Percentiles rank a stretch among this genome's conserved stretches.
These are phyloP conservation scores for Ochromonas danica DNA, from an alignment of 108 stramenopile genomes.

Conservation along the genomic window DNA sequence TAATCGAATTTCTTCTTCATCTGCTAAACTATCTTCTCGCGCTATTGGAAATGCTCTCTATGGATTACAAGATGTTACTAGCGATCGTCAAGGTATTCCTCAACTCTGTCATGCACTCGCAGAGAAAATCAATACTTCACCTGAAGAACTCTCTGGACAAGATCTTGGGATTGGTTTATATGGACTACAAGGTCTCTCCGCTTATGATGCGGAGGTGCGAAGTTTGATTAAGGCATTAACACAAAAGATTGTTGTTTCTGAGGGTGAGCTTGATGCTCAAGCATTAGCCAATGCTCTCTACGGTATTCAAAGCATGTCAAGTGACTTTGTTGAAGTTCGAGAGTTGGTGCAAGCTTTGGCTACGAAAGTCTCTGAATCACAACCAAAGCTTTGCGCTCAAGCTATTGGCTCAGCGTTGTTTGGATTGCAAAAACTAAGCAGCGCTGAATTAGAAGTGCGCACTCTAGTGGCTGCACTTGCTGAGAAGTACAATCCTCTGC, in stretches of 20 bases:
- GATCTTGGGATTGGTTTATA: conserved; percentile 10
- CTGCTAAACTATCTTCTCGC: background rate
- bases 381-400: background rate
- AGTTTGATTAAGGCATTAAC: background rate
- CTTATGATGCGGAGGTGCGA: conserved; percentile 4
- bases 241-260: background rate
- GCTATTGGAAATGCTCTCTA: conserved; percentile 28
- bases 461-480: background rate
- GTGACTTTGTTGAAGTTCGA: conserved; percentile 25
- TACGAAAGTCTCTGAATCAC: conserved; percentile 18
- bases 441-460: background rate
- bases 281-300: background rate
- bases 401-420: background rate
- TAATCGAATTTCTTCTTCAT: background rate
- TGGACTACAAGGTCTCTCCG: conserved; percentile 23
- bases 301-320: conserved; percentile 28
- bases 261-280: background rate
- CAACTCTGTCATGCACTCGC: background rate
- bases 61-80: conserved; percentile 11
- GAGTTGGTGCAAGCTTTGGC: background rate
- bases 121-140: background rate
- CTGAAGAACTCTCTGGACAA: background rate
- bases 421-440: conserved; percentile 13
- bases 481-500: too few species aligned
- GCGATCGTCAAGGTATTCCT: background rate